Base-by-base conservation (phyloP, 441 rosid species). In the Euphorbia celastroides region DNA sequence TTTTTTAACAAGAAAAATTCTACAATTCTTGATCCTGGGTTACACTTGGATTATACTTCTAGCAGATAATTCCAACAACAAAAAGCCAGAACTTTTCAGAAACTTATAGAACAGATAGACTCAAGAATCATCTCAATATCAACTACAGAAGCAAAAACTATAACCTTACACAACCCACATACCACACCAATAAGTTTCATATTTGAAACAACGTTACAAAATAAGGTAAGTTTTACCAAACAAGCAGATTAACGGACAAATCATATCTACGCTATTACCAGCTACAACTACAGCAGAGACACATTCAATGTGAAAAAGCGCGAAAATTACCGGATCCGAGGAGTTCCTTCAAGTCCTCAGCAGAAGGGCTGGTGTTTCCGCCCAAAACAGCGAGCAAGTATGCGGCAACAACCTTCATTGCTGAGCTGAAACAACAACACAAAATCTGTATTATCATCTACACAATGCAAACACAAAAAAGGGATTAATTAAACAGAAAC, bases 371-470 rank as follows among this genome's bases (percentile, higher is more conserved):
- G 56, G 80, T 22, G 76, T 87, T 90, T 56, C 98, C 98, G 41
- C 98, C 96, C 75, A 90, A 70, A n/a, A 80, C 89, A 38, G 96
- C 96, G 46, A 90, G 87, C 83, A 90, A 78, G 36, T 83, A 92
- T 9, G 95, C 90, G 3, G 91, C 91, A 13, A 86, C 71, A 55
- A 88, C 56, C 77, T 77, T 77, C 80, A 77, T 77, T 36, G 3
- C 68, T 70, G 66, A 0, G 11, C 44, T n/a, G 1, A 70, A 14
- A 17, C 22, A 54, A 13, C 7, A 9, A 52, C 26, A 32, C 52
- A 68, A 9, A 3, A 58, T 38, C 54, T 16, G 34, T 22, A 69
- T 28, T 0, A 17, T 2, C 5, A 57, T 28, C 38, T 1, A 32
- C 0, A 57, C 36, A 27, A 14, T 6, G 42, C 25, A 2, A 3